phyloP scores from a whole-genome alignment of 2,329 filamentous ascomycete species.

The Talaromyces islandicus region DNA sequence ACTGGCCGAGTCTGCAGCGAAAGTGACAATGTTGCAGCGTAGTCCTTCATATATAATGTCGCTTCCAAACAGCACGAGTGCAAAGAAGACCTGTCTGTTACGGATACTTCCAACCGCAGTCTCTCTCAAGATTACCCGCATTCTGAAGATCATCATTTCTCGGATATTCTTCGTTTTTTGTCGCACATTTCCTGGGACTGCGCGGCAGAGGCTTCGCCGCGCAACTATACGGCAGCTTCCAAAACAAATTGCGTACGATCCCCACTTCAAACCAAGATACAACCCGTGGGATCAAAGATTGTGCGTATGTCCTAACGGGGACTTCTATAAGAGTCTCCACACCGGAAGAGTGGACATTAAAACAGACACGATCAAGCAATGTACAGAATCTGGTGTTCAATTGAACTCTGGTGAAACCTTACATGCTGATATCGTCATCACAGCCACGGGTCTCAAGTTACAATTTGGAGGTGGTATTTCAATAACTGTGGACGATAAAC shows the following conservation, averaged over 20 bases:
- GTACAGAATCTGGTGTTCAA: background rate
- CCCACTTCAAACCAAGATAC: background rate
- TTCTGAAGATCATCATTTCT: background rate
- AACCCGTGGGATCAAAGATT: background rate
- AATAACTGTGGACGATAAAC: background rate
- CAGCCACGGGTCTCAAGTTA: background rate
- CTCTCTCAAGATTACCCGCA: background rate
- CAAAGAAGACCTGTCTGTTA: background rate
- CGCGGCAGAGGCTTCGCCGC: background rate
- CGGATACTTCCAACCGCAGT: background rate
- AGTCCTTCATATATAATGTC: background rate
- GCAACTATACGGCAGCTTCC: background rate
- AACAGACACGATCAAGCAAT: constrained; percentile 15
- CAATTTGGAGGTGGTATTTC: background rate
- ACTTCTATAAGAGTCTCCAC: background rate
- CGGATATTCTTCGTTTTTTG: background rate
- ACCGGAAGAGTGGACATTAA: background rate
- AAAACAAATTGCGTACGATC: background rate
- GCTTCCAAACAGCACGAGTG: background rate
- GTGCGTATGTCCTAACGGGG: background rate
- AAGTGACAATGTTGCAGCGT: background rate
- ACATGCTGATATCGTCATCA: background rate
- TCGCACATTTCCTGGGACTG: background rate
- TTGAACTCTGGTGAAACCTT: background rate
- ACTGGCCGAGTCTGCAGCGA: background rate